Conservation (phyloP, 306 rosid genomes). For the Hippophae rhamnoides region DNA sequence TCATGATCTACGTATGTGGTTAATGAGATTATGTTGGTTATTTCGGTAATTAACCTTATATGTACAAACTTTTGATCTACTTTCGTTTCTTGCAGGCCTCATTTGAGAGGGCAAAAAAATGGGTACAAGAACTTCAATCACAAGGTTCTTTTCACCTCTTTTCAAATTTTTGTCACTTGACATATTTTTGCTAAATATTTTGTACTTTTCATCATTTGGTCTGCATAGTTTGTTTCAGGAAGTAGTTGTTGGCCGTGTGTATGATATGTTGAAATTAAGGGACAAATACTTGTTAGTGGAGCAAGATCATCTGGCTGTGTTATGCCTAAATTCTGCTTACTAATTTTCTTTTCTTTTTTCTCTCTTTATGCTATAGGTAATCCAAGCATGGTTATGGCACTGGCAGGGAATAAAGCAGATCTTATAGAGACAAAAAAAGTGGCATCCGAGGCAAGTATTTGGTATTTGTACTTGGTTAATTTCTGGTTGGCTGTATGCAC, state of each 20-base stretch:
- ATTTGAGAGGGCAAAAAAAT: constrained; percentile 50
- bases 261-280: background rate
- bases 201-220: background rate
- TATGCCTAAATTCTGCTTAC: background rate
- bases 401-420: constrained; percentile 58
- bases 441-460: constrained; percentile 40
- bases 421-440: constrained; percentile 43
- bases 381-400: constrained; percentile 59
- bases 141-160: constrained; percentile 29
- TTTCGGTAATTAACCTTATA: background rate
- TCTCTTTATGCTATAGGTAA: constrained; percentile 23
- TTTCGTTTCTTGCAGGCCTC: constrained; percentile 29
- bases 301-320: background rate
- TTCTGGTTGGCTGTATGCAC: no score
- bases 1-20: background rate
- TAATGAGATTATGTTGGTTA: background rate
- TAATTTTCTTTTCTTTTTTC: background rate
- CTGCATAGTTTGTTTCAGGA: constrained; percentile 1
- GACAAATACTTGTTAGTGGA: background rate
- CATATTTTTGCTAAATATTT: background rate
- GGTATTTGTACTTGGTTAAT: background rate
- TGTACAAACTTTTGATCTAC: background rate
- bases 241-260: background rate
- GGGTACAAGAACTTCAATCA: constrained; percentile 53
- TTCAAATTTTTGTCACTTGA: background rate